Conservation (phyloP, 805 yeast genomes). For the Tetrapisispora taiwanensis region DNA sequence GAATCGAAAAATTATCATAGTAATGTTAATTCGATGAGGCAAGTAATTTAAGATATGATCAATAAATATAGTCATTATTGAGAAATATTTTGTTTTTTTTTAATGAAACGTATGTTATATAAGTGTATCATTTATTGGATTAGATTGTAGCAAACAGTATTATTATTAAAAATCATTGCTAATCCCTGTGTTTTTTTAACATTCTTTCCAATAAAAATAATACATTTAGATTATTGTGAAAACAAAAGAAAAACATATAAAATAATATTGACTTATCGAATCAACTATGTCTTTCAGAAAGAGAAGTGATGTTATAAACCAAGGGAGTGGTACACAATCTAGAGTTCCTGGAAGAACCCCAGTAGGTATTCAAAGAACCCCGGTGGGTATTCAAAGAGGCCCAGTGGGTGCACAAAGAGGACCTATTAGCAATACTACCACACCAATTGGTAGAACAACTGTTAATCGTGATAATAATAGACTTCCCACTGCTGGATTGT, state of each 20-base stretch:
- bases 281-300: constrained; percentile 50
- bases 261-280: too few relatives aligned
- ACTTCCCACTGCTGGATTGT: not conserved
- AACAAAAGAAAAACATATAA: too few relatives aligned
- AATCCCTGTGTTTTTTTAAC: too few relatives aligned
- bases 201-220: too few relatives aligned
- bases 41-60: not conserved
- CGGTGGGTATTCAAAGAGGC: constrained; percentile 8
- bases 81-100: too few relatives aligned
- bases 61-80: too few relatives aligned
- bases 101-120: too few relatives aligned
- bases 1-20: not conserved
- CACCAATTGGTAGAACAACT: not conserved
- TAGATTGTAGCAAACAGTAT: too few relatives aligned
- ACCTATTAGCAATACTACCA: not conserved
- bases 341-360: constrained; percentile 18
- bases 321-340: constrained; percentile 7
- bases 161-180: too few relatives aligned
- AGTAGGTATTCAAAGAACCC: constrained; percentile 1
- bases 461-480: not conserved
- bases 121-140: too few relatives aligned
- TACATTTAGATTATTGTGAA: too few relatives aligned
- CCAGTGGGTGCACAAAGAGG: not conserved
- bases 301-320: constrained; percentile 39
- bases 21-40: not conserved